Base-by-base conservation (phyloP, 768 basidiomycete genomes). In the Boletellus emodensis region DNA sequence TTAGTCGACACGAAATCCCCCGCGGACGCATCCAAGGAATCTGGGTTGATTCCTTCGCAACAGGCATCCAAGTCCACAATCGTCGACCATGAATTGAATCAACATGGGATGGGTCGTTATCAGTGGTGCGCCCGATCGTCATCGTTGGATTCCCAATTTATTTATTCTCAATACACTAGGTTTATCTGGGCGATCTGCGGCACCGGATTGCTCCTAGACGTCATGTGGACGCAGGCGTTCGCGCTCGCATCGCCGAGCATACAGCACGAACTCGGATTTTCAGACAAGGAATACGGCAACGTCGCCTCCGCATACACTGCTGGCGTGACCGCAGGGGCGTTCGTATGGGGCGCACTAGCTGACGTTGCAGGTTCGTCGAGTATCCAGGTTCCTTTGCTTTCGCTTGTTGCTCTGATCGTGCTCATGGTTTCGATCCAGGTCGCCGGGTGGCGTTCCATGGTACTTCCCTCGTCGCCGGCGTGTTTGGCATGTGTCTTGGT, bases 221-320 rank as follows among this genome's bases (percentile, higher is more conserved):
- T 46, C 13, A 33, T 52, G 42, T 59, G 56, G 56, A 20, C 26
- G 7, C 35, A 39, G 18, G 48, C 45, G 0, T 24, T 47, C 5
- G 17, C 13, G 17, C 36, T 58, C 2, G 34, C 30, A 4, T 34
- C 8, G 42, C 8, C 52, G 6, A 48, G 17, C 43, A 39, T 58
- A 8, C 56, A 59, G 40, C 55, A 24, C 11, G 57, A 59, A 51
- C 28, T 59, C 22, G 57, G 56, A 18, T 59, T 49, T 34, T 51
- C 57, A 4, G 57, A 59, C 52, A 58, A 57, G 17, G 45, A 54
- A 26, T 49, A 39, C 14, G 58, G 56, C 30, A 52, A 49, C 2
- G 20, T 58, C 15, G 8, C 18, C 1, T 15, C 40, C 22, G 40
- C 50, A 0, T 49, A 52, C 6, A 7, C 9, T 7, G 34, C 48